Percentiles rank a stretch among this genome's conserved stretches.
Evolutionary conservation across 805 yeast genomes (phyloP).

Genomic region (Saccharomycopsis sp.): DNA sequence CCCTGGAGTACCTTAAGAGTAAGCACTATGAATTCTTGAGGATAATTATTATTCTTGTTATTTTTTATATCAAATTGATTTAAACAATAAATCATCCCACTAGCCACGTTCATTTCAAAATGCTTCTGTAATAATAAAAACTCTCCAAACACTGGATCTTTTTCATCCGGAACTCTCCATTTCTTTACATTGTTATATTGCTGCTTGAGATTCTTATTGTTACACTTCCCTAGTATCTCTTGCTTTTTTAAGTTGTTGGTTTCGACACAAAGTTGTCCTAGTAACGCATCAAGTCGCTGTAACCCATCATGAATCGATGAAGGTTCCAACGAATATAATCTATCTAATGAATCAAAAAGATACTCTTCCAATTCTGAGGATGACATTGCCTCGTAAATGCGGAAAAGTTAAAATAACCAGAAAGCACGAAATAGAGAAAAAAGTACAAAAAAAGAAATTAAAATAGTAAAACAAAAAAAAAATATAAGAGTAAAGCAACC

Average conservation of each 20-base stretch:
- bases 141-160: conserved; percentile 30
- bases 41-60: conserved; percentile 15
- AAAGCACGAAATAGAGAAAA: too few species aligned
- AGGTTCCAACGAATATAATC: conserved; percentile 21
- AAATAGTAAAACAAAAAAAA: too few species aligned
- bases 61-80: conserved; percentile 23
- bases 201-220: conserved; percentile 5
- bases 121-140: conserved; percentile 44
- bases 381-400: neutral
- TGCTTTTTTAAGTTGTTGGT: conserved; percentile 8
- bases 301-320: conserved; percentile 23
- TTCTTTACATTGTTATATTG: conserved; percentile 18
- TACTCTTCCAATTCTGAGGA: conserved; percentile 22
- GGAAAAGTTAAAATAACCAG: too few species aligned
- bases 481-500: too few species aligned
- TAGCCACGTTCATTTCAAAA: conserved; percentile 44
- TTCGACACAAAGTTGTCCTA: conserved; percentile 23
- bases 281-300: conserved; percentile 23
- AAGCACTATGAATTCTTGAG: conserved; percentile 23
- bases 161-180: conserved; percentile 27
- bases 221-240: neutral
- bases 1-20: conserved; percentile 47
- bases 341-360: conserved; percentile 21
- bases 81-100: conserved; percentile 29
- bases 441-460: too few species aligned